Base-by-base conservation (phyloP, 2,329 filamentous ascomycete genomes). In the Fusarium cyanostomum region DNA sequence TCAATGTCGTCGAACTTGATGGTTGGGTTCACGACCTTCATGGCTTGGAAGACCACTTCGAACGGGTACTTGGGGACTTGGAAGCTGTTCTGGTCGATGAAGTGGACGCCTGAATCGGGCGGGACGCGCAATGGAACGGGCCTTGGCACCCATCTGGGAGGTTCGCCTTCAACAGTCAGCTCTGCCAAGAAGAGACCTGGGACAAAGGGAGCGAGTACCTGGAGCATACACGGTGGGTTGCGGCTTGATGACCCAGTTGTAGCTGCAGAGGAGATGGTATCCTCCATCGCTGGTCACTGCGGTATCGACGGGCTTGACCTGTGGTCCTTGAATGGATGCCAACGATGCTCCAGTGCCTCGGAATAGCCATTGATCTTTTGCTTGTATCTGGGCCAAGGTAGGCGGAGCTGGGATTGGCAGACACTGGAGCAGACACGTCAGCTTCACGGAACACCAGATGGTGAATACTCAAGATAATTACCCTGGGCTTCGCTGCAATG, bases 1-100 rank as follows among this genome's bases (percentile, higher is more conserved):
- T 77, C 72, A 18, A 75, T 46, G 4, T 71, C 51, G 43, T 67
- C 56, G 21, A 76, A 75, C 16, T 50, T 56, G 43, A 60, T 56
- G 2, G 15, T 16, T 0, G 69, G 69, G 7, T 62, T 68, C 68
- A 71, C 71, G 13, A 52, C 18, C 5, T 52, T 54, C 7, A 68
- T 56, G 38, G 73, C 73, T n/a, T 64, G 52, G 33, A 77, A 73
- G 11, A 73, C 46, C 5, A 69, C 60, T 30, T 74, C 65, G 48
- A 74, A 76, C 1, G 71, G 69, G 18, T 62, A 70, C 11, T 49
- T 15, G 2, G 69, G 66, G 9, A 50, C 9, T 11, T 31, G 42
- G 6, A 28, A 24, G 11, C 43, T 39, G 46, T 57, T 67, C 18
- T 60, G 61, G 35, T 73, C 67, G 12, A 56, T 45, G 28, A 28